Base-by-base conservation (phyloP, 805 yeast species). In the Hanseniaspora pseudoguilliermondii region DNA sequence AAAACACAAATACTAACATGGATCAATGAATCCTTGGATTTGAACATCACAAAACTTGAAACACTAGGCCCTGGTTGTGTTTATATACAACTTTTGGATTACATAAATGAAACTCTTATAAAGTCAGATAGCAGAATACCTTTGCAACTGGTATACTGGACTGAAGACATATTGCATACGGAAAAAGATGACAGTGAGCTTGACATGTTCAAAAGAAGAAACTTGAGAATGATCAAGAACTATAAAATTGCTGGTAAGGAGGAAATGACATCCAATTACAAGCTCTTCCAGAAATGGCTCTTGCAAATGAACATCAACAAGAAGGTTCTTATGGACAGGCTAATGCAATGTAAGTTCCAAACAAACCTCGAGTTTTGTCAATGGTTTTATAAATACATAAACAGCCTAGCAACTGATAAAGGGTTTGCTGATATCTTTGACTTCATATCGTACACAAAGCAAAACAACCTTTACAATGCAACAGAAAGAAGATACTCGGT, bases 1-100 rank as follows among this genome's bases (percentile, higher is more conserved):
- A 40, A 49, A 40, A 42, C 38, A 25, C 54, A 49, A 62, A 75
- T 93, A 18, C 70, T 93, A 56, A 77, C 76, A 55, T 93, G 97
- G 97, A 74, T 93, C 61, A 91, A 91, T 64, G 74, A 78, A 44
- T 76, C 86, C 3, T 73, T 88, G 48, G 77, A 77, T 46, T 69
- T 89, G 43, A 73, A 81, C 59, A 79, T 86, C 63, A 74, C 80
- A 39, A 87, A 85, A 65, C 84, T 93, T 1, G 98, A 93, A 66
- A 90, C 90, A 68, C 83, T 96, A 65, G 99, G 99, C 18, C 80
- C 85, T 2, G 99, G 99, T 2, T 96, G 96, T 0, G 91, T 88
- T 0, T 91, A 87, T 66, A 89, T 97, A 68, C 96, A 90, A 71
- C 77, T 93, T 41, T 75, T 91, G 73, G 97, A 93, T 68, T 80